phyloP scores from a whole-genome alignment of 345 rosid species.

The Arabis hirsuta region DNA sequence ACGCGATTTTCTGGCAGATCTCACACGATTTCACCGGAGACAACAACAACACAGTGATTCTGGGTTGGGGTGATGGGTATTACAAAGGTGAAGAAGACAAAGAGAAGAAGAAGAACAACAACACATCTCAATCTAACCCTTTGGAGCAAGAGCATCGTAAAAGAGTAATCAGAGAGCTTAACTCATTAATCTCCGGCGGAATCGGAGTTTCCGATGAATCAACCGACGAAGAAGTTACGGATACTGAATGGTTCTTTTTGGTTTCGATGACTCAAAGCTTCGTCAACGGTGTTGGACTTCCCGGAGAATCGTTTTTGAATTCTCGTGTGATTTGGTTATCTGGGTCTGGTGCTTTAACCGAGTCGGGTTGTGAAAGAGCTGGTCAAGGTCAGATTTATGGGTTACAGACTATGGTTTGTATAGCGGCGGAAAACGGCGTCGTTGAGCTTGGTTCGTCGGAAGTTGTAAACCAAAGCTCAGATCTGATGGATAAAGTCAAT shows the following conservation, averaged over 20 bases:
- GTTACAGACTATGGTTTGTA: conserved; percentile 81
- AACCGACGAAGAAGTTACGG: conserved; percentile 93
- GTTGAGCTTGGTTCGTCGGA: conserved; percentile 95
- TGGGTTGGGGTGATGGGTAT: conserved; percentile 98
- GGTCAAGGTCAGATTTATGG: conserved; percentile 82
- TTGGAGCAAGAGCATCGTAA: conserved; percentile 92
- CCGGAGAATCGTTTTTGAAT: conserved; percentile 70
- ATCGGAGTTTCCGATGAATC: conserved; percentile 51
- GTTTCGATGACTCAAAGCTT: conserved; percentile 97
- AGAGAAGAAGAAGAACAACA: conserved; percentile 49
- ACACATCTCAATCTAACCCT: conserved; percentile 36
- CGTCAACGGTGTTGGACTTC: conserved; percentile 71
- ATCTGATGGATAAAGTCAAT: conserved; percentile 85
- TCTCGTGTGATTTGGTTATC: conserved; percentile 74
- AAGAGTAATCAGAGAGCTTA: conserved; percentile 83
- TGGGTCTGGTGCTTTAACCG: conserved; percentile 64
- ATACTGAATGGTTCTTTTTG: conserved; percentile 96
- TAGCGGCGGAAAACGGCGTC: conserved; percentile 85
- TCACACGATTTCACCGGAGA: conserved; percentile 68
- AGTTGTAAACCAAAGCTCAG: conserved; percentile 66
- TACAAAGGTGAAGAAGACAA: conserved; percentile 91
- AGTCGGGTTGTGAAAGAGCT: conserved; percentile 76
- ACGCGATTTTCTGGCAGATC: conserved; percentile 98
- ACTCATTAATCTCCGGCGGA: conserved; percentile 82
- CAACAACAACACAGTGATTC: conserved; percentile 47